Base-by-base conservation (phyloP, 1,284 basidiomycete genomes). In the Mycosarcoma mackinlayi region DNA sequence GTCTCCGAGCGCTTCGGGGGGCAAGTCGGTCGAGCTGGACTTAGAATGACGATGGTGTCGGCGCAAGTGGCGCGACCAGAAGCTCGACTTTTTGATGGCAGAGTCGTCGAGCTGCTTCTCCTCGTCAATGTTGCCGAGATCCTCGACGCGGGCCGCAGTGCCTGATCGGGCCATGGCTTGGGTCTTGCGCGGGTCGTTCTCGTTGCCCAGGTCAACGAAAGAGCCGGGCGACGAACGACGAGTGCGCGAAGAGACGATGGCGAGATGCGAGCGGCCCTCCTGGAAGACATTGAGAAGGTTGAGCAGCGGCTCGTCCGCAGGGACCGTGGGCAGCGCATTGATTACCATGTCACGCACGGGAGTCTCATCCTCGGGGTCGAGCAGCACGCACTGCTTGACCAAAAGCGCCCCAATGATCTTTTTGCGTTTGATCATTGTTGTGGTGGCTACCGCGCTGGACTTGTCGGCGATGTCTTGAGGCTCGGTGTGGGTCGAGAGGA, bases 251-350 rank as follows among this genome's bases (percentile, higher is more conserved):
- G 80, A 79, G 25, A 95, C 92, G 68, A 94, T 90, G 27, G 93
- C 93, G 87, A 95, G 93, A 80, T 95, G 93, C 38, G 90, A 92
- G 35, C 92, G 87, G 10, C 93, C 93, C 79, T 94, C 92, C 82
- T 94, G 93, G 83, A 95, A 95, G 63, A 87, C 90, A 81, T 94
- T 93, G 50, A 95, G 87, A 69, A 94, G 91, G 35, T 91, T 90
- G 19, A 94, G 87, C 5, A 95, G 85, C 19, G 92, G 88, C 82
- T 94, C 92, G 74, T 94, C 92, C 55, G 88, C 89, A 1, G 92
- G 90, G 1, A 94, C 91, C 40, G 90, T 90, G 0, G 90, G 91
- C 3, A 94, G 89, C 71, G 90, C 91, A 83, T 94, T 94, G 62
- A 81, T 78, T 25, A 78, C 62, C 75, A 82, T 73, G 30, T 80